These are phyloP conservation scores for Citeromyces matritensis DNA, from an alignment of 805 yeast genomes.

Conservation along the genomic window DNA sequence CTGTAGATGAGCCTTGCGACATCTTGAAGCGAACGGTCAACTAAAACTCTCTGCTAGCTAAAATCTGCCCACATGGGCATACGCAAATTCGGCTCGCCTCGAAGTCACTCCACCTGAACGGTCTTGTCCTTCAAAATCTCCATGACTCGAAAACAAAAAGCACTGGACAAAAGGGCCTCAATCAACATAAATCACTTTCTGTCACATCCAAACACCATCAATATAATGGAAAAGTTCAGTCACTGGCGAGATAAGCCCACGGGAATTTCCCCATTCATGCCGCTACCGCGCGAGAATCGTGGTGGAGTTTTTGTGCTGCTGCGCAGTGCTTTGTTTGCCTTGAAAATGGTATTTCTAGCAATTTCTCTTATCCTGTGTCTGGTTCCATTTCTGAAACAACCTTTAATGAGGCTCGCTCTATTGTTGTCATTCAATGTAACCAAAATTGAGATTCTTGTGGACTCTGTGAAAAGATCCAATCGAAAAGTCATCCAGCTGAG, in stretches of 20 bases:
- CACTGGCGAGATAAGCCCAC: slow-evolving; percentile 83
- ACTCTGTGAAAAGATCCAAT: slow-evolving; percentile 33
- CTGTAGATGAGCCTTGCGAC: no score
- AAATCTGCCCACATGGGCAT: no score
- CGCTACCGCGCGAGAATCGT: slow-evolving; percentile 18
- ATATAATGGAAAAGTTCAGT: slow-evolving; percentile 80
- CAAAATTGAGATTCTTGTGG: slow-evolving; percentile 18
- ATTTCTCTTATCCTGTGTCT: slow-evolving; percentile 8
- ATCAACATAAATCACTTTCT: no score
- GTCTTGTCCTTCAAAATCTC: no score
- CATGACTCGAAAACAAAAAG: no score
- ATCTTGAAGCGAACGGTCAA: no score
- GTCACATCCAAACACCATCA: no score
- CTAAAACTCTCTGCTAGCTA: no score
- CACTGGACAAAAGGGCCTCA: no score
- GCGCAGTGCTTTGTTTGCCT: slow-evolving; percentile 8
- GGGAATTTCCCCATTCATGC: slow-evolving; percentile 85
- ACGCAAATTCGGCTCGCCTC: no score
- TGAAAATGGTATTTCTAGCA: slow-evolving; percentile 14
- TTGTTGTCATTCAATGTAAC: slow-evolving; percentile 17
- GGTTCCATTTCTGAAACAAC: slow-evolving; percentile 5
- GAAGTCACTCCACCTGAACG: no score
- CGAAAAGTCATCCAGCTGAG: slow-evolving; percentile 12
- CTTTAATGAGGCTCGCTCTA: slow-evolving; percentile 8
- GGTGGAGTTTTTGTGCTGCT: background rate